Conservation (phyloP, 202 grass and related monocot genomes). For the Musa balbisiana region DNA sequence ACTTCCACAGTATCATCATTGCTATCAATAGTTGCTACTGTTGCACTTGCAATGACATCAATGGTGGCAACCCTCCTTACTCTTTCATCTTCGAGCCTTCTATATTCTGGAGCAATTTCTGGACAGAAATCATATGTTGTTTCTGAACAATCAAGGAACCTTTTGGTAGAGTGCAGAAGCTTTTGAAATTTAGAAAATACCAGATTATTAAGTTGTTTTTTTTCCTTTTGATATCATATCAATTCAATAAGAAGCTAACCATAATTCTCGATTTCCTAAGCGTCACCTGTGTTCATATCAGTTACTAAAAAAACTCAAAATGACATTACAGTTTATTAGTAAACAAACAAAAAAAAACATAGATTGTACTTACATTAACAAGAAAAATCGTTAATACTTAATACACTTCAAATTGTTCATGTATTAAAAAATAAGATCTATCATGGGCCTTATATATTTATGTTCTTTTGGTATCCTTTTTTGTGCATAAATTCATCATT, state of each 20-base stretch:
- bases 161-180: conserved; percentile 42
- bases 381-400: not conserved
- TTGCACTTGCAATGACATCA: conserved; percentile 37
- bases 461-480: no score
- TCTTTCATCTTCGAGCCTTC: conserved; percentile 55
- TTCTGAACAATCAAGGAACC: conserved; percentile 74
- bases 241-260: not conserved
- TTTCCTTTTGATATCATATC: not conserved
- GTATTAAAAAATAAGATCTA: no score
- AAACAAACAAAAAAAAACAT: no score
- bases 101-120: conserved; percentile 57
- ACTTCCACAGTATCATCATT: conserved; percentile 54
- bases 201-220: not conserved
- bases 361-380: not conserved
- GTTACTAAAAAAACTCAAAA: not conserved
- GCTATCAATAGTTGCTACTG: conserved; percentile 37
- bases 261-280: not conserved
- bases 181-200: not conserved
- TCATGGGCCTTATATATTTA: no score
- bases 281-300: not conserved
- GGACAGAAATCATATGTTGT: conserved; percentile 52
- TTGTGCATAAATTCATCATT: not conserved
- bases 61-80: conserved; percentile 46
- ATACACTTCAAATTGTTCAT: no score
- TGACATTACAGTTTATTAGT: no score